phyloP scores from a whole-genome alignment of 129 eudicot genomes.

The Ambrosia artemisiifolia region DNA sequence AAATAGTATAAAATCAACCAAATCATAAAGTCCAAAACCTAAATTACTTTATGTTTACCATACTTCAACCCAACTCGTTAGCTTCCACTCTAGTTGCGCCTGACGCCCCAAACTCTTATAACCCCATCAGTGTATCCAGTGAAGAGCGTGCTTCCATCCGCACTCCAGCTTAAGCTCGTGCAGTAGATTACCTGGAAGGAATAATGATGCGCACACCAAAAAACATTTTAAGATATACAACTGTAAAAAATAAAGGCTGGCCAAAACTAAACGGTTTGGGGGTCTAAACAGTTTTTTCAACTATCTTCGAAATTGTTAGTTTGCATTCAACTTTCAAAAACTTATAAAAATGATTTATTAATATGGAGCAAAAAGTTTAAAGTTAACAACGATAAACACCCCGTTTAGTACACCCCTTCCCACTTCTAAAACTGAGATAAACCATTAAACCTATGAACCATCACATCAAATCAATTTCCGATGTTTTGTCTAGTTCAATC shows the following conservation, averaged over 20 bases:
- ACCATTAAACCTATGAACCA: no score
- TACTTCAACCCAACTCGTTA: neutral
- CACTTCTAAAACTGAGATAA: no score
- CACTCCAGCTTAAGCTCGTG: slow-evolving; percentile 66
- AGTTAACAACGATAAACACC: no score
- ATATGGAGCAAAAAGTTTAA: no score
- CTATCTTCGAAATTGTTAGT: no score
- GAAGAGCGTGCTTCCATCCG: slow-evolving; percentile 73
- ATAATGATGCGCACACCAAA: neutral
- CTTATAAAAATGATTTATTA: no score
- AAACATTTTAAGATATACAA: neutral
- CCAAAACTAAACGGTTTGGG: no score
- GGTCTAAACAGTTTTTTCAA: no score
- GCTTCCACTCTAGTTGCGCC: slow-evolving; percentile 38
- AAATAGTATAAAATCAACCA: neutral
- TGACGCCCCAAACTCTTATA: slow-evolving; percentile 64
- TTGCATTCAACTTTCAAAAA: no score
- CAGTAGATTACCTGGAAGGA: slow-evolving; percentile 51
- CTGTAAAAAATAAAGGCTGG: neutral
- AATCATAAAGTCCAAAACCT: neutral
- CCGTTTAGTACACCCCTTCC: no score
- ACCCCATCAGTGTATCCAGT: slow-evolving; percentile 69
- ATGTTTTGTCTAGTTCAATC: no score
- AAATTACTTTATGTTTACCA: neutral
- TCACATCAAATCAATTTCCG: no score